Evolutionary conservation across 1,139 yeast species (phyloP), one percentile per base, ranked within the genome.

Genomic region (Lizanozyma gosingica): DNA sequence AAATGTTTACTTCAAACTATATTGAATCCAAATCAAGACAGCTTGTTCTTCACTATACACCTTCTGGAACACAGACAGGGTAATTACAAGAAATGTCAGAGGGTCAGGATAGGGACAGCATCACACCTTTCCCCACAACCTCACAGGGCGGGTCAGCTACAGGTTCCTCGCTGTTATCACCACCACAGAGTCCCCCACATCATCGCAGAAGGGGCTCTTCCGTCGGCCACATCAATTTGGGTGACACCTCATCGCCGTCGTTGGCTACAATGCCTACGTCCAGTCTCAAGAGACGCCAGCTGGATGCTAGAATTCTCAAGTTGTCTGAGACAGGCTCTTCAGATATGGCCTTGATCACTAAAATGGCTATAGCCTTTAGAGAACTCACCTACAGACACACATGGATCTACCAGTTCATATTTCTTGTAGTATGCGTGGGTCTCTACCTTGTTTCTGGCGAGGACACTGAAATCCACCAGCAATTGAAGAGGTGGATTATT

Each of bases 331-430:
- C 51, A 42, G 73, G 40, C 55, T 55, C 46, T 14, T 55, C 66
- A 11, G 78, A 69, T 45, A 45, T 52, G 3, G 79, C 71, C n/a
- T 59, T 75, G 16, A 50, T 68, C 37, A 57, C 59, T 17, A 80
- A 80, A 52, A 57, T 80, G 37, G 65, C 75, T 65, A 56, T 77
- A 15, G 73, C 77, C 0, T 75, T 73, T 47, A 70, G 73, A 35
- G 92, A 85, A 51, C 62, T 83, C 49, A 59, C 76, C 42, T 78
- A 75, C 54, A 71, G 87, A 46, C 83, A 85, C 54, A 77, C 94
- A 9, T 90, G 97, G 97, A 57, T 86, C 35, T 64, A 75, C 15
- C 95, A 96, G 1, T 58, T 82, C 3, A 59, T 77, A 8, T 53
- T 81, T 45, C 35, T 58, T 0, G 40, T 57, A 1, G 58, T 73